Evolutionary conservation across 805 yeast species (phyloP).

Genomic region (Metschnikowia amazonensis): DNA sequence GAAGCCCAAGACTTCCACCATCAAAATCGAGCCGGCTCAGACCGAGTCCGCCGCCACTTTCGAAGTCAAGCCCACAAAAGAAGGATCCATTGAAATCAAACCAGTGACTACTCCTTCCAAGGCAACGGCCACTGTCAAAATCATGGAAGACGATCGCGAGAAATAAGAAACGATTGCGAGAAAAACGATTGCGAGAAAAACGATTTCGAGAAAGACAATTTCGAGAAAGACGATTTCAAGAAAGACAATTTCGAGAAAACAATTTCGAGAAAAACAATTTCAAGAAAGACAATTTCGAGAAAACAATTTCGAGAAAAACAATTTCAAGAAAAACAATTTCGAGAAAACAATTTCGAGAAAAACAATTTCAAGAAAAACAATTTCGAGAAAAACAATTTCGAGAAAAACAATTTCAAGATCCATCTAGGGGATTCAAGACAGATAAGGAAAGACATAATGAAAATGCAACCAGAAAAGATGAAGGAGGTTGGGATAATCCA

Average conservation of each 20-base stretch:
- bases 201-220: no score
- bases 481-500: conserved; percentile 53
- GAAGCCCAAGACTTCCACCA: background rate
- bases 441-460: conserved; percentile 38
- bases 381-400: no score
- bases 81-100: background rate
- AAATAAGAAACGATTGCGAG: no score
- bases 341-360: no score
- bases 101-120: background rate
- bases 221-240: no score
- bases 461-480: conserved; percentile 44
- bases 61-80: background rate
- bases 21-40: background rate
- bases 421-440: conserved; percentile 52
- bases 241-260: no score
- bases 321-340: no score
- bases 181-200: no score
- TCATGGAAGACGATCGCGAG: background rate
- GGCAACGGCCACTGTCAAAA: conserved; percentile 1
- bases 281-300: no score
- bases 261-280: no score
- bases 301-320: no score
- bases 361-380: no score
- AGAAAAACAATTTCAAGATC: conserved; percentile 43
- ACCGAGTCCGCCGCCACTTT: background rate